These are phyloP conservation scores for Ailanthus altissimus DNA, from an alignment of 345 rosid species.

Conservation along the genomic window DNA sequence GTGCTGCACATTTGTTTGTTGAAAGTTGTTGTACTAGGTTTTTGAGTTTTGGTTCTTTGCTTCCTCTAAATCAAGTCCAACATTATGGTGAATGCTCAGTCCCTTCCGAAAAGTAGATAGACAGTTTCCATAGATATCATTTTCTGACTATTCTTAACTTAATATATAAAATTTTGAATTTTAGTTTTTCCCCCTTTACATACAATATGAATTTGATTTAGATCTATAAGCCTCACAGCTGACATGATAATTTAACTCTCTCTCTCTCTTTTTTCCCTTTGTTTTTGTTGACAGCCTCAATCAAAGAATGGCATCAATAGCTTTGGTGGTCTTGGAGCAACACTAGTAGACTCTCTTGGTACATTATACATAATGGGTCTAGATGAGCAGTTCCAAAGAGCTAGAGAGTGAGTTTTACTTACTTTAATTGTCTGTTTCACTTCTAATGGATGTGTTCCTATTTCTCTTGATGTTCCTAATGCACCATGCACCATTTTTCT, in stretches of 20 bases:
- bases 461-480: neutral
- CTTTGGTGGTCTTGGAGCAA: slow-evolving; percentile 99
- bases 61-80: neutral
- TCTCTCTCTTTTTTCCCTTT: neutral
- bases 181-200: neutral
- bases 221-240: neutral
- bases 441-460: neutral
- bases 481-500: neutral
- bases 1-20: neutral
- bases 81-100: neutral
- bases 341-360: slow-evolving; percentile 82
- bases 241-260: slow-evolving; percentile 12
- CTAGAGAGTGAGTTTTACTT: slow-evolving; percentile 78
- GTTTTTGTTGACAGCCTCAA: slow-evolving; percentile 60
- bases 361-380: slow-evolving; percentile 94
- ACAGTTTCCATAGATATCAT: neutral
- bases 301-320: slow-evolving; percentile 81
- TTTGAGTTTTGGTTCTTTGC: neutral
- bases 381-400: slow-evolving; percentile 77
- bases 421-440: neutral
- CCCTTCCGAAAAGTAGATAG: neutral
- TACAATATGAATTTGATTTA: slow-evolving; percentile 6
- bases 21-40: neutral
- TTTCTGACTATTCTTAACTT: neutral
- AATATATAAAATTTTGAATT: neutral